Conservation (phyloP, 495 filamentous ascomycete species). For the Aspergillus carlsbadensis region DNA sequence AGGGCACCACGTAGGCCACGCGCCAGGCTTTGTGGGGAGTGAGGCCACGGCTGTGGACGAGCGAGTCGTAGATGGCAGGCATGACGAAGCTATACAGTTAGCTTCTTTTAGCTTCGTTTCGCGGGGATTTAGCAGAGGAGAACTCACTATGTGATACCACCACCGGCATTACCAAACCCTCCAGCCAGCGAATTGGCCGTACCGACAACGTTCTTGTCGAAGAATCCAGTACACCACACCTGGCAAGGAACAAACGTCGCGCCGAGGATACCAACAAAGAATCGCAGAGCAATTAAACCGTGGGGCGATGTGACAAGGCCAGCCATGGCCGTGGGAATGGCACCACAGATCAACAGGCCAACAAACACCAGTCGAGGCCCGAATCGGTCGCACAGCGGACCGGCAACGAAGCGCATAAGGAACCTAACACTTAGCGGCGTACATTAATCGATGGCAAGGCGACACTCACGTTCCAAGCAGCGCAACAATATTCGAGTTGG, state of each 20-base stretch:
- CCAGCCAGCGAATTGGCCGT: constrained; percentile 85
- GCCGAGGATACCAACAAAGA: constrained; percentile 92
- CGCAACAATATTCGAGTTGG: constrained; percentile 91
- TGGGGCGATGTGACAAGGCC: constrained; percentile 68
- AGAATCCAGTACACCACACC: constrained; percentile 94
- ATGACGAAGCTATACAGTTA: constrained; percentile 70
- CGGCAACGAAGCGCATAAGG: constrained; percentile 77
- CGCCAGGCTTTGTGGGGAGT: constrained; percentile 74
- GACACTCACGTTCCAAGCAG: constrained; percentile 73
- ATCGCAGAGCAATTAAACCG: constrained; percentile 75
- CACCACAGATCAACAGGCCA: constrained; percentile 67
- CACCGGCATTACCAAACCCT: constrained; percentile 87
- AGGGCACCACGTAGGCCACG: constrained; percentile 81
- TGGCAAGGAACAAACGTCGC: constrained; percentile 92
- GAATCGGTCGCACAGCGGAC: constrained; percentile 80
- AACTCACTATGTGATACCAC: constrained; percentile 69
- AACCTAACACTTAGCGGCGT: constrained; percentile 51
- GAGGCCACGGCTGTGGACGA: constrained; percentile 59
- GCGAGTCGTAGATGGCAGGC: constrained; percentile 84
- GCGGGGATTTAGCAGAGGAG: too few species aligned
- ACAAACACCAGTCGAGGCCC: constrained; percentile 86
- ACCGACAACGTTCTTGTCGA: constrained; percentile 93
- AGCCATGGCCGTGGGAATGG: constrained; percentile 80
- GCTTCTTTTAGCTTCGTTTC: background rate
- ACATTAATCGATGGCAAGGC: background rate